Percentiles rank a stretch among this genome's conserved stretches.
These are phyloP conservation scores for Babesia bigemina DNA, from an alignment of 169 alveolate species.

Conservation along the genomic window DNA sequence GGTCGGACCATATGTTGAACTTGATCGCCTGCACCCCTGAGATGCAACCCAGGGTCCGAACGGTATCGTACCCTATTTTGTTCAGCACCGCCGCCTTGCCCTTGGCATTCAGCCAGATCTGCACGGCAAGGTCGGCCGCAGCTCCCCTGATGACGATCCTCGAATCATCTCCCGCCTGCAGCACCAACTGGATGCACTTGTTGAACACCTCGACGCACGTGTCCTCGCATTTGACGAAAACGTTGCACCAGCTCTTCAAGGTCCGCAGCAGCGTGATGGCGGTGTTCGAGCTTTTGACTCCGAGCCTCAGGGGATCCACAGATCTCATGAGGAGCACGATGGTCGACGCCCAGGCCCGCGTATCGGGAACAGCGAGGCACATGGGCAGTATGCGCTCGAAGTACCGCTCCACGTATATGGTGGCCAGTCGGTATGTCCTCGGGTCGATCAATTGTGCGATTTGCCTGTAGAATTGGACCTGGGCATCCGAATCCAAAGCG, in stretches of 20 bases:
- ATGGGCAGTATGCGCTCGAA: conserved; percentile 62
- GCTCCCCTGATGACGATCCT: conserved; percentile 57
- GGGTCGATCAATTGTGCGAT: conserved; percentile 45
- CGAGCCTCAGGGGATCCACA: conserved; percentile 53
- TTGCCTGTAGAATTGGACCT: conserved; percentile 26
- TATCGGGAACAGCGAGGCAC: conserved; percentile 50
- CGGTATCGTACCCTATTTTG: conserved; percentile 44
- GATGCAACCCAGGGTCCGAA: conserved; percentile 47
- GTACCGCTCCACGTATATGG: conserved; percentile 50
- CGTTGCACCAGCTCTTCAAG: conserved; percentile 62
- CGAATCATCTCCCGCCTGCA: conserved; percentile 65
- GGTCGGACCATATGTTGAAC: conserved; percentile 65
- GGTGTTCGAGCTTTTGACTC: conserved; percentile 26
- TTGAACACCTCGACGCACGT: conserved; percentile 47
- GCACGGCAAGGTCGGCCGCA: conserved; percentile 59
- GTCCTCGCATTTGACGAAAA: conserved; percentile 41
- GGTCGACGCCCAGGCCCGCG: conserved; percentile 45
- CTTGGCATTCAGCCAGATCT: conserved; percentile 50
- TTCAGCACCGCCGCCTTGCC: conserved; percentile 48
- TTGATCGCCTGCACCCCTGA: conserved; percentile 70
- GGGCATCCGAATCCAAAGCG: conserved; percentile 1
- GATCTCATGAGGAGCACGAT: conserved; percentile 20
- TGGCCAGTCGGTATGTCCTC: conserved; percentile 17
- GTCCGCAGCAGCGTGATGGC: conserved; percentile 51
- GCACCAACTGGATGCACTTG: conserved; percentile 48